Evolutionary conservation across 805 yeast genomes (phyloP).

Genomic region (Pichia paraexigua): DNA sequence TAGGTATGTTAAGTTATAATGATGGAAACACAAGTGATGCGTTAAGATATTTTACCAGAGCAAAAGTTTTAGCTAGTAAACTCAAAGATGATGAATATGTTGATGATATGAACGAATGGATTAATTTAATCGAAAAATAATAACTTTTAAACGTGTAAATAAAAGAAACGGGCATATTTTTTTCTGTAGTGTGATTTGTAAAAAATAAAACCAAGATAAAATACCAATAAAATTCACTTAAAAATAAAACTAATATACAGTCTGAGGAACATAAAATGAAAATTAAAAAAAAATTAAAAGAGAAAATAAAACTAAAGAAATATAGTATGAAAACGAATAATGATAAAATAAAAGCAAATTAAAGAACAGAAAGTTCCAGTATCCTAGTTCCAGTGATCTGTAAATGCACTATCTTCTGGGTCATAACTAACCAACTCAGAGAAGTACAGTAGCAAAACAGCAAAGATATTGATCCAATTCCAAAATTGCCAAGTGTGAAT

Average conservation of each 20-base stretch:
- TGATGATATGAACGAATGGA: slow-evolving; percentile 14
- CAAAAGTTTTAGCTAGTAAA: slow-evolving; percentile 12
- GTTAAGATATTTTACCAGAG: slow-evolving; percentile 12
- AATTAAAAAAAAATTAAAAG: background rate
- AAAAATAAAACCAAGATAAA: background rate
- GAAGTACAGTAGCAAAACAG: slow-evolving; percentile 71
- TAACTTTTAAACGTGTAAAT: background rate
- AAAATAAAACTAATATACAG: background rate
- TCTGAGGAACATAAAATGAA: background rate
- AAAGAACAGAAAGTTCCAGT: background rate
- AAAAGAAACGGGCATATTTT: background rate
- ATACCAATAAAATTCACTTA: background rate
- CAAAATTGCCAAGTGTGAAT: slow-evolving; percentile 88
- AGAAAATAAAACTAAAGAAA: background rate
- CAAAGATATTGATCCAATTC: slow-evolving; percentile 91
- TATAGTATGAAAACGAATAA: background rate
- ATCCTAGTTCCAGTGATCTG: slow-evolving; percentile 25
- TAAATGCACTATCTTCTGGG: slow-evolving; percentile 28
- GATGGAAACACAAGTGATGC: slow-evolving; percentile 8
- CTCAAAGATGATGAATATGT: slow-evolving; percentile 11
- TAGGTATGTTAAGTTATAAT: slow-evolving; percentile 13
- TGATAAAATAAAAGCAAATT: background rate
- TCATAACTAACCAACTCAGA: slow-evolving; percentile 52
- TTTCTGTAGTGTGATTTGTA: background rate
- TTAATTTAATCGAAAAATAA: slow-evolving; percentile 3